phyloP scores from a whole-genome alignment of 2,329 filamentous ascomycete species.

The Calonectria pseudoreteaudii region DNA sequence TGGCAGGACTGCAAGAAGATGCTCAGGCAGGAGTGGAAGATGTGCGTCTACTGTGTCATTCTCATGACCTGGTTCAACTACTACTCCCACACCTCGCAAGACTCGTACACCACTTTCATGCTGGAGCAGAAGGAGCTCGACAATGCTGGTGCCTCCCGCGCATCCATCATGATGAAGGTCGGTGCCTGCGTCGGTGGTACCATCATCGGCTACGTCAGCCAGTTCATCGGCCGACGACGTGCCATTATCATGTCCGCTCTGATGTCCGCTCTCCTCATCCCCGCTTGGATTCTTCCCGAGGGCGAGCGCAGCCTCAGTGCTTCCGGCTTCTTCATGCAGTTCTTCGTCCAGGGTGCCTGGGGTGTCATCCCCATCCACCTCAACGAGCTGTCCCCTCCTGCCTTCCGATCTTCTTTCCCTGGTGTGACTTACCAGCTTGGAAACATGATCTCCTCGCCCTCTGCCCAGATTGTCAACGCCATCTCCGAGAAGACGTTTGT shows the following conservation, averaged over 20 bases:
- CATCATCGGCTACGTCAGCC: constrained; percentile 79
- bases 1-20: constrained; percentile 77
- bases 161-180: constrained; percentile 84
- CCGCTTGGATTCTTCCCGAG: constrained; percentile 77
- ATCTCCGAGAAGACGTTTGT: constrained; percentile 74
- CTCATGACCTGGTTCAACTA: constrained; percentile 83
- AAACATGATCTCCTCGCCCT: constrained; percentile 79
- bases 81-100: constrained; percentile 84
- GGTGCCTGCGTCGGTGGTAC: constrained; percentile 81
- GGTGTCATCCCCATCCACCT: constrained; percentile 79
- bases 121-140: constrained; percentile 76
- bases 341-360: constrained; percentile 75
- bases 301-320: constrained; percentile 70
- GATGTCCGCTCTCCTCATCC: constrained; percentile 72
- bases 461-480: constrained; percentile 82
- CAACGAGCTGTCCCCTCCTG: constrained; percentile 77
- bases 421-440: constrained; percentile 80
- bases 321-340: constrained; percentile 76
- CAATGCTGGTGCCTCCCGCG: constrained; percentile 74
- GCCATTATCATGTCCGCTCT: constrained; percentile 72
- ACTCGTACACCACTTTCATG: constrained; percentile 87
- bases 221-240: constrained; percentile 79
- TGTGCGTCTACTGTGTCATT: constrained; percentile 81
- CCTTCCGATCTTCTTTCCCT: constrained; percentile 78
- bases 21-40: constrained; percentile 78